phyloP scores from a whole-genome alignment of 768 basidiomycete species.

The Cyclocybe aegerita region DNA sequence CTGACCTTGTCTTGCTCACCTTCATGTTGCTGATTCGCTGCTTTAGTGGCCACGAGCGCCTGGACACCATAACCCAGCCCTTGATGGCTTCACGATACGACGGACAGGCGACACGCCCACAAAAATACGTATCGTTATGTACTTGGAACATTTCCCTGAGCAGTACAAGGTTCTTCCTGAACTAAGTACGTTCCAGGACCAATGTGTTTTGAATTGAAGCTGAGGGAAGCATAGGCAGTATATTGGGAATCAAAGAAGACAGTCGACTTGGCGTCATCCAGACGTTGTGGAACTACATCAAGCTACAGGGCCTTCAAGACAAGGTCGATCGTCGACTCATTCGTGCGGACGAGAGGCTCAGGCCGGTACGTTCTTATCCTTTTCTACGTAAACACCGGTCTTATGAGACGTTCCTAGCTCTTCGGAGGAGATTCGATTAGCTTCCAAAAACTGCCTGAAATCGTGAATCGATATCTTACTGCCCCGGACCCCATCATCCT shows the following conservation, averaged over 20 bases:
- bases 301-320: conserved; percentile 78
- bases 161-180: conserved; percentile 80
- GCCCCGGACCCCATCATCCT: conserved; percentile 81
- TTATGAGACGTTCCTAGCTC: conserved; percentile 41
- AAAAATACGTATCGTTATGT: conserved; percentile 78
- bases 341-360: conserved; percentile 65
- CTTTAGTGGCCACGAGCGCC: conserved; percentile 62
- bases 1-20: not conserved
- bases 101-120: conserved; percentile 80
- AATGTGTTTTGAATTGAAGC: not conserved
- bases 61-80: conserved; percentile 53
- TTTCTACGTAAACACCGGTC: not conserved
- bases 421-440: conserved; percentile 67
- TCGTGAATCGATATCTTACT: conserved; percentile 76
- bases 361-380: conserved; percentile 45
- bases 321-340: conserved; percentile 75
- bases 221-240: conserved; percentile 38
- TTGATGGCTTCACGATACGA: conserved; percentile 87
- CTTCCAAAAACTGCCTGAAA: conserved; percentile 82
- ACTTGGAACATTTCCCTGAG: conserved; percentile 85
- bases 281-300: conserved; percentile 91
- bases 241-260: conserved; percentile 83
- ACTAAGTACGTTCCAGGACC: conserved; percentile 46
- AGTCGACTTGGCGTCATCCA: conserved; percentile 80
- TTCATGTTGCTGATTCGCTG: not conserved